Conservation (phyloP, 192 early-diverging fungal species). For the Umbelopsis sp. region DNA sequence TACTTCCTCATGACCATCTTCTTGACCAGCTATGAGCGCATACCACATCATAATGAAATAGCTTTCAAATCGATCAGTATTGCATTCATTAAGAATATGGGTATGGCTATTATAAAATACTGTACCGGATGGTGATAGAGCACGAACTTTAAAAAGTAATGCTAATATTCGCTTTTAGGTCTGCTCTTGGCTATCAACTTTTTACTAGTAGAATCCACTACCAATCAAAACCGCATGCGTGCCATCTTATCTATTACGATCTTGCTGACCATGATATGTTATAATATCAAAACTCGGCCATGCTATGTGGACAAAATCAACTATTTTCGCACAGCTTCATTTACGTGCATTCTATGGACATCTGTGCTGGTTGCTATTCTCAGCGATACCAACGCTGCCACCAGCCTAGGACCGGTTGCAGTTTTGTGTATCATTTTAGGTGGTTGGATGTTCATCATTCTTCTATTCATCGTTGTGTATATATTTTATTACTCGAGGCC, state of each 20-base stretch:
- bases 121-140: background rate
- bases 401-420: conserved; percentile 43
- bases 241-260: conserved; percentile 70
- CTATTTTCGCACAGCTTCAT: conserved; percentile 65
- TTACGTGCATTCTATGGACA: conserved; percentile 72
- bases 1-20: conserved; percentile 70
- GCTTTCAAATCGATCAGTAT: conserved; percentile 71
- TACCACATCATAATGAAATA: conserved; percentile 69
- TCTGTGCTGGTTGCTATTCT: conserved; percentile 66
- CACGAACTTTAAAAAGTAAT: no score
- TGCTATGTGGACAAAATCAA: conserved; percentile 79
- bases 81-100: conserved; percentile 76
- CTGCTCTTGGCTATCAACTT: conserved; percentile 70
- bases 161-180: conserved; percentile 27
- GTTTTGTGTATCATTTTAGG: conserved; percentile 51
- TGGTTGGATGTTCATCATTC: conserved; percentile 58
- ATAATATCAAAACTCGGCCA: conserved; percentile 69
- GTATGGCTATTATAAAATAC: conserved; percentile 26
- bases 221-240: conserved; percentile 57
- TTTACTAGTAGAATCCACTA: conserved; percentile 60
- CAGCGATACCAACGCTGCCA: conserved; percentile 48
- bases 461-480: conserved; percentile 52
- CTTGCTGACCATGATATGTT: conserved; percentile 70
- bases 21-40: conserved; percentile 71
- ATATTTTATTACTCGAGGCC: conserved; percentile 31